Base-by-base conservation (phyloP, 148 eudicot genomes). In the Cornus florida region DNA sequence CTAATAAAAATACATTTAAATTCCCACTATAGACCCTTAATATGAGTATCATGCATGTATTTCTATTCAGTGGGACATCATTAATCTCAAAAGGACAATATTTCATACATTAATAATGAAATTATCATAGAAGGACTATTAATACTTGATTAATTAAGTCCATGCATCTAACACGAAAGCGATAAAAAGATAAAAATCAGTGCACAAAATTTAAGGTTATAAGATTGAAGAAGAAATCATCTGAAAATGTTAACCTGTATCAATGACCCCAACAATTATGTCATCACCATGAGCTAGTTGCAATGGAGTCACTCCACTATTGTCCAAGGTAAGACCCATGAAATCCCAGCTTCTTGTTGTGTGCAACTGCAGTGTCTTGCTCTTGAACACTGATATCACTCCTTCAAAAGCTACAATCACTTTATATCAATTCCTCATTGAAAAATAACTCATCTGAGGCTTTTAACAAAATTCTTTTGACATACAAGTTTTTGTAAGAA, bases 331-430 rank as follows among this genome's bases (percentile, higher is more conserved):
- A 46, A 88, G 84, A 35, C 87, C 91, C 86, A 86, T 84, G 68
- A 88, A 88, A 76, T 88, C 89, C 91, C 91, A 88, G 89, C 91
- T 88, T 82, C 91, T 84, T 8, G 91, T 88, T 4, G 89, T 88
- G 80, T 84, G 84, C 70, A 88, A 48, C 77, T 62, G 1, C 43
- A 88, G 28, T 60, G 69, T 73, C 72, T 67, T 71, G 86, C 91
- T 88, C 77, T 82, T 75, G 46, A 88, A 88, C 76, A 88, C 87
- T 2, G 91, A 88, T 38, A 84, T 70, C 65, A 88, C 91, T 24
- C 77, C 86, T 65, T 82, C 68, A 62, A 79, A 84, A 74, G 74
- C 91, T 88, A 81, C 81, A 82, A 68, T 60, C 3, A 23, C 10
- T 65, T 67, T 23, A n/a, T 57, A 60, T 60, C 13, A 60, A 2